Percentiles rank a stretch among this genome's conserved stretches.
Evolutionary conservation across 768 basidiomycete genomes (phyloP).

Genomic region (Kwoniella dendrophila): DNA sequence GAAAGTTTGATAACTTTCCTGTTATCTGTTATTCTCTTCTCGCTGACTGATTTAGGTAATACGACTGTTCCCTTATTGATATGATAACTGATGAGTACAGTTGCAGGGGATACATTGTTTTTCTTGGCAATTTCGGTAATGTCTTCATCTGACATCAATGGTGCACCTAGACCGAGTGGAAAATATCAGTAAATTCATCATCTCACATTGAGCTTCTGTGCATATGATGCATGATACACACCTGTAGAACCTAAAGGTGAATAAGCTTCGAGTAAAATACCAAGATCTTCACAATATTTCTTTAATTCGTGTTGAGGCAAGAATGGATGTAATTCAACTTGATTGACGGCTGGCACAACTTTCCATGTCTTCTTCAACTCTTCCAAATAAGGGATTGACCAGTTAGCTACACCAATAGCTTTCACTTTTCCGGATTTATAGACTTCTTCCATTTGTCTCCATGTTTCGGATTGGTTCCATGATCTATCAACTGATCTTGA

Average conservation of each 20-base stretch:
- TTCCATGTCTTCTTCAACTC: slow-evolving; percentile 73
- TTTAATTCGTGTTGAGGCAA: slow-evolving; percentile 34
- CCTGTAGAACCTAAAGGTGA: slow-evolving; percentile 50
- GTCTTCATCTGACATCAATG: slow-evolving; percentile 67
- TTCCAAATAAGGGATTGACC: slow-evolving; percentile 51
- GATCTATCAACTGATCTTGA: slow-evolving; percentile 23
- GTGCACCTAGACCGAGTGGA: slow-evolving; percentile 58
- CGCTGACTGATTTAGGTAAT: slow-evolving; percentile 76
- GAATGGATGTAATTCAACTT: slow-evolving; percentile 77
- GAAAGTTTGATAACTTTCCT: slow-evolving; percentile 33
- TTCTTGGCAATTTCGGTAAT: slow-evolving; percentile 68
- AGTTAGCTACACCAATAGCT: slow-evolving; percentile 61
- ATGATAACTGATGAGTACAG: slow-evolving; percentile 80
- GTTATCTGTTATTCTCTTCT: slow-evolving; percentile 59
- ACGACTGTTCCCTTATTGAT: slow-evolving; percentile 74
- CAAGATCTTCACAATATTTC: slow-evolving; percentile 36
- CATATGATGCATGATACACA: slow-evolving; percentile 55
- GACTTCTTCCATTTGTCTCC: slow-evolving; percentile 67
- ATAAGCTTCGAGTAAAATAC: slow-evolving; percentile 46
- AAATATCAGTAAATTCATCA: slow-evolving; percentile 15
- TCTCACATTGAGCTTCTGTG: not conserved
- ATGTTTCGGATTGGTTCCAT: slow-evolving; percentile 30
- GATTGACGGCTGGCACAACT: slow-evolving; percentile 74
- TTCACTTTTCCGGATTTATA: slow-evolving; percentile 72
- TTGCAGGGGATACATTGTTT: slow-evolving; percentile 69